These are phyloP conservation scores for Penicillium frequentans DNA, from an alignment of 2,329 filamentous ascomycete genomes.

Conservation along the genomic window DNA sequence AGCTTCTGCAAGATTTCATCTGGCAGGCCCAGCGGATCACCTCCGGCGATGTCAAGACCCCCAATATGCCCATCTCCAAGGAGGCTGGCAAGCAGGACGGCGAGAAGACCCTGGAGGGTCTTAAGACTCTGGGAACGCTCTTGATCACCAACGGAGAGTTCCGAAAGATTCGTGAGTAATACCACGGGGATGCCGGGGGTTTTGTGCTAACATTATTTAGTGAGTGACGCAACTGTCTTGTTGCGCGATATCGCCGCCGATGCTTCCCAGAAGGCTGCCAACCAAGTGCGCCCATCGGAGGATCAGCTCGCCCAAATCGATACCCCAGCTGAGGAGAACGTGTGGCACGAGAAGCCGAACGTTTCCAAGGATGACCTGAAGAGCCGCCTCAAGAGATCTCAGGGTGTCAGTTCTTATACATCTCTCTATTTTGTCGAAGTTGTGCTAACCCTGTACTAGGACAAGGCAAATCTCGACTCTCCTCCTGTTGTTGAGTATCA, in stretches of 20 bases:
- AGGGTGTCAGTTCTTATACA: conserved; percentile 47
- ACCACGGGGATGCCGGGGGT: not conserved
- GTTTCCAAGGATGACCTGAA: conserved; percentile 71
- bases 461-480: conserved; percentile 57
- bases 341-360: conserved; percentile 86
- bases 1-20: conserved; percentile 93
- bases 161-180: conserved; percentile 74
- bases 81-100: conserved; percentile 78
- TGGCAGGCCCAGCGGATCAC: conserved; percentile 84
- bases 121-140: conserved; percentile 84
- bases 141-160: conserved; percentile 96
- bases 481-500: conserved; percentile 41
- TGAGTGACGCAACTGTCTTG: conserved; percentile 77
- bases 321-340: conserved; percentile 81
- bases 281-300: conserved; percentile 72
- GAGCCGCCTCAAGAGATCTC: conserved; percentile 57
- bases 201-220: conserved; percentile 39
- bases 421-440: not conserved
- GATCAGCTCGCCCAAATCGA: conserved; percentile 78
- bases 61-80: conserved; percentile 70
- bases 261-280: conserved; percentile 76
- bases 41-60: conserved; percentile 60
- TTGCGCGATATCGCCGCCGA: conserved; percentile 90
- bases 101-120: conserved; percentile 76
- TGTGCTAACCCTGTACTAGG: conserved; percentile 18